Base-by-base conservation (phyloP, 2,329 filamentous ascomycete genomes). In the Paraconiothyrium brasiliense region DNA sequence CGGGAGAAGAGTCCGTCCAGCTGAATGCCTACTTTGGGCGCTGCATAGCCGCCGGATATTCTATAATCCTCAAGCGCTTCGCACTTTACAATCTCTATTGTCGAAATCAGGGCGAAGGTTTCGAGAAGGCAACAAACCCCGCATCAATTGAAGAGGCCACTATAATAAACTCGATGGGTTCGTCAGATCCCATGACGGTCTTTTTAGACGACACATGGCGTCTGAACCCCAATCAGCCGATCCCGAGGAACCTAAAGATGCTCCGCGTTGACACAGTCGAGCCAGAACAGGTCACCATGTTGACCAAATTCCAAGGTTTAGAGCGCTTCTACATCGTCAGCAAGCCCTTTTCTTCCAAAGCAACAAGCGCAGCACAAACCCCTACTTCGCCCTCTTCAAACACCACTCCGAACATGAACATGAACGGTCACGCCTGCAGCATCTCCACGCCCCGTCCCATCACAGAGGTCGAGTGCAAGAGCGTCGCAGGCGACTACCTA, bases 181-280 rank as follows among this genome's bases (percentile, higher is more conserved):
- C 79, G 3, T 77, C 80, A n/a, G 71, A 78, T 9, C 76, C 79
- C 55, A 80, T 79, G 59, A 83, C 81, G 0, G 78, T 85, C 2
- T 89, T 88, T 70, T 76, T 87, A 13, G 86, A 89, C 66, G 80
- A 83, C 37, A 84, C 82, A 1, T 89, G 86, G 86, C 78, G 81
- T 14, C 69, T 72, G 44, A 71, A 64, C 34, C 59, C 57, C 46
- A 62, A 62, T 6, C 65, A 67, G 4, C 57, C 58, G 6, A 66
- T 78, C 6, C 70, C 80, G 1, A 71, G 61, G 1, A 72, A 76
- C 7, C 73, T 86, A 41, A 86, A 84, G 64, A 79, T 81, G 47
- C 67, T 87, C 37, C 77, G 84, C 7, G 67, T 82, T 34, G 86
- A 88, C 71, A 70, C 81, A 4, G 59, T 84, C 2, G 83, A 84